Percentiles rank a stretch among this genome's conserved stretches.
These are phyloP conservation scores for Diaporthe citriasiana DNA, from an alignment of 2,329 filamentous ascomycete species.

Conservation along the genomic window DNA sequence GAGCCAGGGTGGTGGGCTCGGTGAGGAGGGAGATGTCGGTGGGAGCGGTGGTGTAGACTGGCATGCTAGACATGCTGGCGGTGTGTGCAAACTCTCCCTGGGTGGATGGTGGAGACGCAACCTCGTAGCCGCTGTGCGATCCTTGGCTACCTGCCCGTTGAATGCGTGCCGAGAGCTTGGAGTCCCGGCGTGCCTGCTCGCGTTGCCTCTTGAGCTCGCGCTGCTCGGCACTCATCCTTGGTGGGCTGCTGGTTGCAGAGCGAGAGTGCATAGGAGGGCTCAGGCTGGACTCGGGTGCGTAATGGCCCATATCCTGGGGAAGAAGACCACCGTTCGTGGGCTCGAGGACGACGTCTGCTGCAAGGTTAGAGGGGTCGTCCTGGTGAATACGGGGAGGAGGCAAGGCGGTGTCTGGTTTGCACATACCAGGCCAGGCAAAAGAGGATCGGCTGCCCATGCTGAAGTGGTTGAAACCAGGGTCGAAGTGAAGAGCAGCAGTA, in stretches of 20 bases:
- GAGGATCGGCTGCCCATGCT: slow-evolving; percentile 65
- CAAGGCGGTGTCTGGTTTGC: slow-evolving; percentile 9
- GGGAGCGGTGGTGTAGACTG: slow-evolving; percentile 67
- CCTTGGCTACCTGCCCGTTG: slow-evolving; percentile 62
- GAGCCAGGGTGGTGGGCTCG: slow-evolving; percentile 60
- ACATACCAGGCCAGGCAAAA: slow-evolving; percentile 65
- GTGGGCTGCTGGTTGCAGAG: slow-evolving; percentile 71
- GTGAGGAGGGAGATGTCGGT: slow-evolving; percentile 65
- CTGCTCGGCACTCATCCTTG: slow-evolving; percentile 71
- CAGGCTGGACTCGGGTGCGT: slow-evolving; percentile 66
- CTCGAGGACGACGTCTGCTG: slow-evolving; percentile 49
- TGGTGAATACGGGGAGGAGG: neutral
- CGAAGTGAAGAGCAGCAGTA: slow-evolving; percentile 65
- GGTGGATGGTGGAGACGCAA: slow-evolving; percentile 58
- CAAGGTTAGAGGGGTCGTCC: slow-evolving; percentile 29
- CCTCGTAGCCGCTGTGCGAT: slow-evolving; percentile 46
- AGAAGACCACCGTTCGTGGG: slow-evolving; percentile 54
- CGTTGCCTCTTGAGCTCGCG: slow-evolving; percentile 73
- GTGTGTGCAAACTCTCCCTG: slow-evolving; percentile 59
- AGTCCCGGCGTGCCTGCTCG: slow-evolving; percentile 70
- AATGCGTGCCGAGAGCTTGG: slow-evolving; percentile 66
- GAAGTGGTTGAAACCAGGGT: slow-evolving; percentile 64
- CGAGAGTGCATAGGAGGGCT: slow-evolving; percentile 64
- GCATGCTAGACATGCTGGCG: slow-evolving; percentile 61
- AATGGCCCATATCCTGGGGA: slow-evolving; percentile 61